These are phyloP conservation scores for Lentinula detonsa DNA, from an alignment of 768 basidiomycete species.

Conservation along the genomic window DNA sequence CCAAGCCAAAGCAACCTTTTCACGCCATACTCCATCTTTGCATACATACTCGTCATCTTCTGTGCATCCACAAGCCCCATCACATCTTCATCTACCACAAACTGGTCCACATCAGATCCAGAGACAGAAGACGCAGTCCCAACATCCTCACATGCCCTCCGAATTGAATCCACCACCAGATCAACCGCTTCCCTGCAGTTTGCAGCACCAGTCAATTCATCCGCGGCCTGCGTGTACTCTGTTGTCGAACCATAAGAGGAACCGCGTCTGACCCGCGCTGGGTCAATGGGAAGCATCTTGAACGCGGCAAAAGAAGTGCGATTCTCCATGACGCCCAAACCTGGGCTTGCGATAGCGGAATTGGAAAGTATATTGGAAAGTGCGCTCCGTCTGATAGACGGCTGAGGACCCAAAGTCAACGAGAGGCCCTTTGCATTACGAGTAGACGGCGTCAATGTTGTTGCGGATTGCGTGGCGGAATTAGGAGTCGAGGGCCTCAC, in stretches of 20 bases:
- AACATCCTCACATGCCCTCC: slow-evolving; percentile 58
- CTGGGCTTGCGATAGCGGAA: not conserved
- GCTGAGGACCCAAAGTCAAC: slow-evolving; percentile 18
- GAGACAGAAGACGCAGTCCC: slow-evolving; percentile 27
- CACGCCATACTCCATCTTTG: slow-evolving; percentile 91
- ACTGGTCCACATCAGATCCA: slow-evolving; percentile 23
- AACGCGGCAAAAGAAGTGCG: slow-evolving; percentile 63
- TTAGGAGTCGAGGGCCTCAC: not conserved
- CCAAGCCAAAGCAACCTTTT: slow-evolving; percentile 90
- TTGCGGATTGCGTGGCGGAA: not conserved
- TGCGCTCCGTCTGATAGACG: slow-evolving; percentile 1
- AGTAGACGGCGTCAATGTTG: not conserved
- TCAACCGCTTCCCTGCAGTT: slow-evolving; percentile 77
- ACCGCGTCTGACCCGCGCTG: slow-evolving; percentile 41
- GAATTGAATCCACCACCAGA: slow-evolving; percentile 66
- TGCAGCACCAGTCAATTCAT: slow-evolving; percentile 53
- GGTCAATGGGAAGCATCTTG: slow-evolving; percentile 74
- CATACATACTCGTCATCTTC: slow-evolving; percentile 77
- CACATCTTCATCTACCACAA: slow-evolving; percentile 65
- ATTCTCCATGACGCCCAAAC: not conserved
- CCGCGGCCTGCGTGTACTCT: slow-evolving; percentile 40
- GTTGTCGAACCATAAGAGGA: slow-evolving; percentile 37
- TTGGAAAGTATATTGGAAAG: slow-evolving; percentile 5
- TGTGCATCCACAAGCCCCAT: slow-evolving; percentile 86
- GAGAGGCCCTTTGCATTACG: slow-evolving; percentile 20